A percentile compares a stretch with the other conserved stretches of the same genome.
Evolutionary conservation across 202 grass and related monocot genomes (phyloP).

Genomic region (Carex arenaria): DNA sequence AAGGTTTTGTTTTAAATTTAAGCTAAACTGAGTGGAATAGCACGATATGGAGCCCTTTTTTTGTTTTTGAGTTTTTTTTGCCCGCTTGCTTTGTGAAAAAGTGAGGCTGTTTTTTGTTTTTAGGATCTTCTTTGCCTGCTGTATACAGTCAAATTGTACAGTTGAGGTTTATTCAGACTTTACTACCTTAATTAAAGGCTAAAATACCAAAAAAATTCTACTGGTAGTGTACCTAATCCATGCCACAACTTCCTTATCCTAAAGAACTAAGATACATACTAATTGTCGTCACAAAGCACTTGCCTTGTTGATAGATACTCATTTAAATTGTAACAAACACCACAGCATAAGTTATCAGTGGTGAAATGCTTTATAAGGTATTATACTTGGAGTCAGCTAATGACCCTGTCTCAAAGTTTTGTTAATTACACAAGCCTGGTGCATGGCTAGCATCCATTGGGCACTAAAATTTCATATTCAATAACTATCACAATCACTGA

Average conservation of each 20-base stretch:
- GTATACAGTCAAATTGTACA: not conserved
- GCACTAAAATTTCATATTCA: not conserved
- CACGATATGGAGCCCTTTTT: not conserved
- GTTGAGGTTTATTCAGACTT: not conserved
- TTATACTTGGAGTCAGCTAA: conserved; percentile 2
- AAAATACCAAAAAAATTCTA: not conserved
- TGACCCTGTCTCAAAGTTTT: not conserved
- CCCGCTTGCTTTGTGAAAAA: not conserved
- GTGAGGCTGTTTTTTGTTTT: not conserved
- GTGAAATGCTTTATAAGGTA: not conserved
- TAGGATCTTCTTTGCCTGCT: not conserved
- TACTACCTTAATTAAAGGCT: not conserved
- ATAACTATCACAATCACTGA: not conserved
- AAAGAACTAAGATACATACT: not conserved
- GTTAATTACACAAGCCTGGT: not conserved
- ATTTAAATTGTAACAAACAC: not conserved
- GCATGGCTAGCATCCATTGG: not conserved
- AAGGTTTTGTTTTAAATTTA: not conserved
- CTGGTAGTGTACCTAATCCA: not conserved
- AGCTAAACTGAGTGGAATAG: not conserved
- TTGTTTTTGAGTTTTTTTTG: not conserved
- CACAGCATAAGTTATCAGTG: not conserved
- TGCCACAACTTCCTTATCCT: not conserved
- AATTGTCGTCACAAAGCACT: not conserved
- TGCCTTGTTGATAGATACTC: not conserved